phyloP scores from a whole-genome alignment of 1,284 basidiomycete species.

The Ustilago trichophora region DNA sequence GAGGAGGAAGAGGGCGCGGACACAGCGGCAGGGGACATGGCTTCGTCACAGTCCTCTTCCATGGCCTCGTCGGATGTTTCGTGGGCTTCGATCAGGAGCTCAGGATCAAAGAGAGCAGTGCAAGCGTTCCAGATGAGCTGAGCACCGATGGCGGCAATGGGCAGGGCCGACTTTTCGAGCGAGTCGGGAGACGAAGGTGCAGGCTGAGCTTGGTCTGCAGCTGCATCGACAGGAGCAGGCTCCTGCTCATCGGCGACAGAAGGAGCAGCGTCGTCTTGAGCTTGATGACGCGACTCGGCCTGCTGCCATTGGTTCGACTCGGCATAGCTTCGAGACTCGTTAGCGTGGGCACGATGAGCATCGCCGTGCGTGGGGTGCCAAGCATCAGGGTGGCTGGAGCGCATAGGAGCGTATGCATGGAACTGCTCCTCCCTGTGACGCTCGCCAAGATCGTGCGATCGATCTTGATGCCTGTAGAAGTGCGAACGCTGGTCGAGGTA shows the following conservation, averaged over 20 bases:
- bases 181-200: constrained; percentile 56
- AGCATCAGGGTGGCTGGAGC: constrained; percentile 1
- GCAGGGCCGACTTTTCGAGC: constrained; percentile 56
- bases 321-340: neutral
- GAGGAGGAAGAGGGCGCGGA: constrained; percentile 41
- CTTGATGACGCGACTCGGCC: constrained; percentile 6
- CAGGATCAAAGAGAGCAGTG: constrained; percentile 51
- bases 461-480: constrained; percentile 5
- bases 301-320: constrained; percentile 19
- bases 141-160: constrained; percentile 59
- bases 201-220: constrained; percentile 20
- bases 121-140: constrained; percentile 62
- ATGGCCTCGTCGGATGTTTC: constrained; percentile 31
- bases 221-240: neutral
- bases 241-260: constrained; percentile 1
- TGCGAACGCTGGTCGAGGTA: constrained; percentile 4
- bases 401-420: neutral
- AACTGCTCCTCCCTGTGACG: constrained; percentile 12
- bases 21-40: constrained; percentile 26
- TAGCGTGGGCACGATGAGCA: neutral
- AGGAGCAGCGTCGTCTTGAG: neutral
- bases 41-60: constrained; percentile 30
- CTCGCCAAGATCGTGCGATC: constrained; percentile 6
- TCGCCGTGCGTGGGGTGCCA: constrained; percentile 10
- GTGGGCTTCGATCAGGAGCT: constrained; percentile 30